Percentiles rank a stretch among this genome's conserved stretches.
These are phyloP conservation scores for Ziziphus jujuba DNA, from an alignment of 306 rosid genomes.

Conservation along the genomic window DNA sequence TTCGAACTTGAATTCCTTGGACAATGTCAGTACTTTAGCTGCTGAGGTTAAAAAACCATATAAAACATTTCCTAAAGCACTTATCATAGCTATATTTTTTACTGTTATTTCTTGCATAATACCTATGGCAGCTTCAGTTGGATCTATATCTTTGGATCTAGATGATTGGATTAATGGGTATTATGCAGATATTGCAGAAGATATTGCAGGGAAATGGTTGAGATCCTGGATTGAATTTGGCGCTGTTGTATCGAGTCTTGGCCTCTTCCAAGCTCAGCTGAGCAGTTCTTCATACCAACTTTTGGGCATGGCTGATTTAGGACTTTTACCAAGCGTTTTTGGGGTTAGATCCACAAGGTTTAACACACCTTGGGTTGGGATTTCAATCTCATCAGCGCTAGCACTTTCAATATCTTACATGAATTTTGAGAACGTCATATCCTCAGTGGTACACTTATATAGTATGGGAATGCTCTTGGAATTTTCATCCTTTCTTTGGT, in stretches of 20 bases:
- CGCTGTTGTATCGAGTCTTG: constrained; percentile 53
- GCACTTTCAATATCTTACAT: constrained; percentile 43
- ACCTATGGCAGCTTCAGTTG: constrained; percentile 51
- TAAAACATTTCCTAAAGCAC: constrained; percentile 57
- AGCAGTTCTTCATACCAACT: constrained; percentile 64
- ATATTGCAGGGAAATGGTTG: constrained; percentile 58
- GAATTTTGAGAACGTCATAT: constrained; percentile 32
- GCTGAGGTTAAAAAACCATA: constrained; percentile 57
- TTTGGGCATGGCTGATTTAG: constrained; percentile 67
- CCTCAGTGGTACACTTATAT: constrained; percentile 52
- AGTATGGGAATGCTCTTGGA: constrained; percentile 63
- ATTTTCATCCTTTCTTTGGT: constrained; percentile 53
- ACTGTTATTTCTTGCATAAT: constrained; percentile 47
- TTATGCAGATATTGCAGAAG: constrained; percentile 50
- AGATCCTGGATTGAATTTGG: constrained; percentile 52
- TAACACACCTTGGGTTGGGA: constrained; percentile 69
- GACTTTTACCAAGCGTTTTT: constrained; percentile 44
- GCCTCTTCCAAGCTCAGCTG: constrained; percentile 62
- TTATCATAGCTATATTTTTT: constrained; percentile 46
- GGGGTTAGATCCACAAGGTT: constrained; percentile 39
- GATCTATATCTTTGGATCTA: constrained; percentile 42
- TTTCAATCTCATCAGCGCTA: constrained; percentile 37
- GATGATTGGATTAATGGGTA: constrained; percentile 42
- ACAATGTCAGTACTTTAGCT: constrained; percentile 66
- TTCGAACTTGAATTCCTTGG: constrained; percentile 76